Evolutionary conservation across 169 alveolate genomes (phyloP).

Genomic region (Plasmodium vivax): DNA sequence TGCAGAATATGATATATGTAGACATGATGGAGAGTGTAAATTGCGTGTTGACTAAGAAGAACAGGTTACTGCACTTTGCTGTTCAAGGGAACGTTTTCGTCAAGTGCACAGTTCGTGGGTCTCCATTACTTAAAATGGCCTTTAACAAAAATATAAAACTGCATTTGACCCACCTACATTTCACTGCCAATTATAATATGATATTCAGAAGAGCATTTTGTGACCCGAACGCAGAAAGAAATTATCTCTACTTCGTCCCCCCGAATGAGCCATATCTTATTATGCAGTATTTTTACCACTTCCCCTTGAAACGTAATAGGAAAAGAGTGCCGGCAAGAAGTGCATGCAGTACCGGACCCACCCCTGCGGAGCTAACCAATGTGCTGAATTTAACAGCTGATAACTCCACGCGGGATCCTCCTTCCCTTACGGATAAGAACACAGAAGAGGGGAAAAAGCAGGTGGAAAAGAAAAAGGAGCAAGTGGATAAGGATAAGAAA

Average conservation of each 20-base stretch:
- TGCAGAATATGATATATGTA: conserved; percentile 46
- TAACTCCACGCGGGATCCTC: background rate
- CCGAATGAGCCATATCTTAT: conserved; percentile 15
- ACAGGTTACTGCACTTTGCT: conserved; percentile 18
- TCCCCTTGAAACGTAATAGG: background rate
- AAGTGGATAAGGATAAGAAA: background rate
- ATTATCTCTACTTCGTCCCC: conserved; percentile 36
- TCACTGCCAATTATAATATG: conserved; percentile 23
- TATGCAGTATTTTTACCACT: conserved; percentile 23
- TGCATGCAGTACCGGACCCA: background rate
- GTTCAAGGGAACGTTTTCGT: conserved; percentile 42
- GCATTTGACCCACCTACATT: conserved; percentile 30
- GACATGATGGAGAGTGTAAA: conserved; percentile 39
- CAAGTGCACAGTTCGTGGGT: conserved; percentile 10
- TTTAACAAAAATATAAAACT: conserved; percentile 18
- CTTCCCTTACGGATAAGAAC: background rate
- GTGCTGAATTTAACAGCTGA: background rate
- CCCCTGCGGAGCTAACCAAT: background rate
- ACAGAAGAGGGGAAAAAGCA: background rate
- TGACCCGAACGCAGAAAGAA: background rate
- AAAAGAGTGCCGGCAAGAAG: background rate
- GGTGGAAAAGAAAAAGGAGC: background rate
- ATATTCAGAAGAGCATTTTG: background rate
- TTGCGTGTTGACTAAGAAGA: conserved; percentile 30
- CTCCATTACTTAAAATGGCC: conserved; percentile 13